These are phyloP conservation scores for Ceratocystis papillata DNA, from an alignment of 2,329 filamentous ascomycete species.

Conservation along the genomic window DNA sequence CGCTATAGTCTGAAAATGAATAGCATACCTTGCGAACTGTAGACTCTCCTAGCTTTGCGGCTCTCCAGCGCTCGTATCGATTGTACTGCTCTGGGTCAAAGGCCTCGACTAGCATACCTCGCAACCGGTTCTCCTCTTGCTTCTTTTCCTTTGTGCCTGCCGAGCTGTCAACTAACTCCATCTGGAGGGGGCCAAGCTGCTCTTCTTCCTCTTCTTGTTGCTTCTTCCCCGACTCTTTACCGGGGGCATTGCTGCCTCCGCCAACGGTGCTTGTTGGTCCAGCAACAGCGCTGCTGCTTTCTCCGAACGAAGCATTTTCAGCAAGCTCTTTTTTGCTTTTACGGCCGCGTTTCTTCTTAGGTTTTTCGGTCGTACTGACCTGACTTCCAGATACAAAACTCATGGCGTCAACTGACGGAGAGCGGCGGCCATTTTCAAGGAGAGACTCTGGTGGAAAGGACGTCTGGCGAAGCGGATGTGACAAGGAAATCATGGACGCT, in stretches of 20 bases:
- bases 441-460: conserved; percentile 58
- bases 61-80: conserved; percentile 60
- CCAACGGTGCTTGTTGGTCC: conserved; percentile 35
- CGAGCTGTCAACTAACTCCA: conserved; percentile 48
- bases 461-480: conserved; percentile 66
- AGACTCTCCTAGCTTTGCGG: conserved; percentile 55
- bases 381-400: conserved; percentile 53
- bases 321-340: conserved; percentile 49
- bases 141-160: conserved; percentile 57
- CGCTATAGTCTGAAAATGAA: conserved; percentile 11
- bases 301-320: conserved; percentile 35
- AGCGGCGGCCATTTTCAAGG: conserved; percentile 36
- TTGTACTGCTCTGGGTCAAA: conserved; percentile 58
- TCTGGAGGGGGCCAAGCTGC: conserved; percentile 34
- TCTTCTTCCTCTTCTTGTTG: conserved; percentile 50
- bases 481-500: conserved; percentile 50
- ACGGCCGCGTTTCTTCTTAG: conserved; percentile 51
- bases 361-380: conserved; percentile 36
- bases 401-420: conserved; percentile 52
- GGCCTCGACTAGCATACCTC: conserved; percentile 51
- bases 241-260: conserved; percentile 35
- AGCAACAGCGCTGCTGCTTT: conserved; percentile 35
- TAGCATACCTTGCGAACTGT: conserved; percentile 54
- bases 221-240: conserved; percentile 35
- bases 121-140: conserved; percentile 47